Evolutionary conservation across 768 basidiomycete genomes (phyloP).

Genomic region (Xerocomus brunneocitrinus): DNA sequence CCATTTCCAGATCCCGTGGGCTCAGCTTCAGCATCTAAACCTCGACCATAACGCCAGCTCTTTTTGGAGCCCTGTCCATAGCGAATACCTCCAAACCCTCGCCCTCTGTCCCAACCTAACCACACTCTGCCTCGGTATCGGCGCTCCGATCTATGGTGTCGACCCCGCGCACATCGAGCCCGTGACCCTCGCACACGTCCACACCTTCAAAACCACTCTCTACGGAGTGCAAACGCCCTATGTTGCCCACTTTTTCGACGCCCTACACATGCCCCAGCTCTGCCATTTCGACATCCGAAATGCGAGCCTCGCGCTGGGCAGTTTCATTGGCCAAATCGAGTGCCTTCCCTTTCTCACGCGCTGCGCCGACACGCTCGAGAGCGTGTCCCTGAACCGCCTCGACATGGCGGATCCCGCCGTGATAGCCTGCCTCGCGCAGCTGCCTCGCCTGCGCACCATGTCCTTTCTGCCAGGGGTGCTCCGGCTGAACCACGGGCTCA

Average conservation of each 20-base stretch:
- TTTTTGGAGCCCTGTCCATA: slow-evolving; percentile 28
- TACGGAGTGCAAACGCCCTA: slow-evolving; percentile 26
- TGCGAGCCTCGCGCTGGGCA: slow-evolving; percentile 27
- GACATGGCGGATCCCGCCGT: slow-evolving; percentile 20
- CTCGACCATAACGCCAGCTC: slow-evolving; percentile 28
- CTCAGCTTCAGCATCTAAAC: slow-evolving; percentile 24
- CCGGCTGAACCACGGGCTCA: slow-evolving; percentile 29
- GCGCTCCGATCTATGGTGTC: slow-evolving; percentile 11
- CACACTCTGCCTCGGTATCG: slow-evolving; percentile 27
- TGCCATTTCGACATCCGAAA: slow-evolving; percentile 27
- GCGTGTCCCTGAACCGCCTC: slow-evolving; percentile 18
- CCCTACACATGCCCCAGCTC: slow-evolving; percentile 22
- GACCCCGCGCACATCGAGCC: slow-evolving; percentile 12
- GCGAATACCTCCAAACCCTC: slow-evolving; percentile 24
- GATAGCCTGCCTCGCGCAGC: slow-evolving; percentile 19
- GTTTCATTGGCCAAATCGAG: slow-evolving; percentile 23
- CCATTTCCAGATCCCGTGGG: slow-evolving; percentile 27
- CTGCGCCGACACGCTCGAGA: slow-evolving; percentile 28
- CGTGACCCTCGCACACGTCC: slow-evolving; percentile 26
- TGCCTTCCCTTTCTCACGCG: slow-evolving; percentile 25
- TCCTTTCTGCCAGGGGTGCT: slow-evolving; percentile 25
- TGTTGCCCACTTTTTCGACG: slow-evolving; percentile 22
- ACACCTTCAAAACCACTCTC: slow-evolving; percentile 24
- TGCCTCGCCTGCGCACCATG: slow-evolving; percentile 16
- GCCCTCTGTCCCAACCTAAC: slow-evolving; percentile 24